These are phyloP conservation scores for Arachnomyces sp. DNA, from an alignment of 2,329 filamentous ascomycete species.

Conservation along the genomic window DNA sequence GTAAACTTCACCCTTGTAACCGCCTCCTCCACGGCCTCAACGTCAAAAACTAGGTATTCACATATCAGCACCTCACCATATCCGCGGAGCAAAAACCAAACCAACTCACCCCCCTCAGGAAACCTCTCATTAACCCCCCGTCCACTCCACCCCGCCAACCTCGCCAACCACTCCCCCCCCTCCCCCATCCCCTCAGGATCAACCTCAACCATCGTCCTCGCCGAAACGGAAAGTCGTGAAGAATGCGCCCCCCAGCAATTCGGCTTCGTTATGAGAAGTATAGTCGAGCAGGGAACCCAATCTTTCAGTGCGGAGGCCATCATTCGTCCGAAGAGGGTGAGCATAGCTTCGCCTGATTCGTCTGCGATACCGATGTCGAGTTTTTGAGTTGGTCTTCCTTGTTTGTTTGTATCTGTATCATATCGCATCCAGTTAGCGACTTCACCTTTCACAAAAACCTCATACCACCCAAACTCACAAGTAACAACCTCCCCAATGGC, in stretches of 20 bases:
- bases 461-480: no score
- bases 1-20: constrained; percentile 10
- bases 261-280: constrained; percentile 35
- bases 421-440: no score
- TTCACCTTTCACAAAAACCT: no score
- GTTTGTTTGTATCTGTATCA: constrained; percentile 39
- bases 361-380: constrained; percentile 41
- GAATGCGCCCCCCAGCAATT: constrained; percentile 27
- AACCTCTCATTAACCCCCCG: constrained; percentile 41
- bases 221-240: constrained; percentile 31
- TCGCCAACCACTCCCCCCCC: constrained; percentile 39
- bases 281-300: constrained; percentile 32
- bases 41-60: constrained; percentile 8
- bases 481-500: constrained; percentile 40
- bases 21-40: constrained; percentile 7
- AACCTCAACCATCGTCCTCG: constrained; percentile 39
- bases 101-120: constrained; percentile 21
- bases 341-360: constrained; percentile 38
- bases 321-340: constrained; percentile 38
- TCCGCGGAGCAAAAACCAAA: constrained; percentile 1
- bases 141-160: constrained; percentile 33
- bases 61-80: neutral
- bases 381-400: constrained; percentile 32
- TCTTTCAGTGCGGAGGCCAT: constrained; percentile 24
- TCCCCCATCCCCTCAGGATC: constrained; percentile 40